Conservation (phyloP, 306 rosid genomes). For the Coriaria nepalensis region DNA sequence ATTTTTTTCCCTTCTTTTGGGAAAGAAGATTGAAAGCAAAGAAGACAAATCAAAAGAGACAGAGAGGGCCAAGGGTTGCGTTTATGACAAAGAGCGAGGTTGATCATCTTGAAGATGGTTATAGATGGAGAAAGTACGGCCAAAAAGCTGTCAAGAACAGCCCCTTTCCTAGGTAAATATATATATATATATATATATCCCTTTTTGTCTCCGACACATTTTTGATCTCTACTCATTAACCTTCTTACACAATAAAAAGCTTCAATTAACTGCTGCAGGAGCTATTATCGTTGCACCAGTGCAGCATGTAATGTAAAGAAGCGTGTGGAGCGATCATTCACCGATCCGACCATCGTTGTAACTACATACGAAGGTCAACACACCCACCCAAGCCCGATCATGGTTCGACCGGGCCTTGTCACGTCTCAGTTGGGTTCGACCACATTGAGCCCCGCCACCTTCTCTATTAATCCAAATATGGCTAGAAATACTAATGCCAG, state of each 20-base stretch:
- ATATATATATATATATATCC: too few species aligned
- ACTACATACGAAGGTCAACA: slow-evolving; percentile 92
- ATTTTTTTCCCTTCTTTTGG: too few species aligned
- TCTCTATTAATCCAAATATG: slow-evolving; percentile 7
- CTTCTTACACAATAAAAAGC: not conserved
- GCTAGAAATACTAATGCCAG: not conserved
- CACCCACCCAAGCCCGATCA: slow-evolving; percentile 50
- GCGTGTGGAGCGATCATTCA: slow-evolving; percentile 74
- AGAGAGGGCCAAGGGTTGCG: slow-evolving; percentile 73
- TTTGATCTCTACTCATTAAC: not conserved
- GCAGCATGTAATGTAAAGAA: slow-evolving; percentile 64
- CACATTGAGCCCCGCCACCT: not conserved
- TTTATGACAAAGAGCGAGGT: slow-evolving; percentile 98
- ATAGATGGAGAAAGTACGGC: slow-evolving; percentile 99
- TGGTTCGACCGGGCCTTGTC: slow-evolving; percentile 32
- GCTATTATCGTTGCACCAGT: slow-evolving; percentile 90
- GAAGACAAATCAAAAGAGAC: slow-evolving; percentile 67
- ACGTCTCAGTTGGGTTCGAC: slow-evolving; percentile 11
- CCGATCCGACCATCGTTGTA: slow-evolving; percentile 45
- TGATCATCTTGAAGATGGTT: slow-evolving; percentile 97
- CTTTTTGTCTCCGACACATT: not conserved
- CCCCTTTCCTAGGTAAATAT: slow-evolving; percentile 75
- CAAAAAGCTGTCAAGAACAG: slow-evolving; percentile 94
- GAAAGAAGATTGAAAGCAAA: slow-evolving; percentile 53
- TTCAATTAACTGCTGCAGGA: slow-evolving; percentile 26